Conservation (phyloP, 768 basidiomycete genomes). For the Tulasnella sp. region DNA sequence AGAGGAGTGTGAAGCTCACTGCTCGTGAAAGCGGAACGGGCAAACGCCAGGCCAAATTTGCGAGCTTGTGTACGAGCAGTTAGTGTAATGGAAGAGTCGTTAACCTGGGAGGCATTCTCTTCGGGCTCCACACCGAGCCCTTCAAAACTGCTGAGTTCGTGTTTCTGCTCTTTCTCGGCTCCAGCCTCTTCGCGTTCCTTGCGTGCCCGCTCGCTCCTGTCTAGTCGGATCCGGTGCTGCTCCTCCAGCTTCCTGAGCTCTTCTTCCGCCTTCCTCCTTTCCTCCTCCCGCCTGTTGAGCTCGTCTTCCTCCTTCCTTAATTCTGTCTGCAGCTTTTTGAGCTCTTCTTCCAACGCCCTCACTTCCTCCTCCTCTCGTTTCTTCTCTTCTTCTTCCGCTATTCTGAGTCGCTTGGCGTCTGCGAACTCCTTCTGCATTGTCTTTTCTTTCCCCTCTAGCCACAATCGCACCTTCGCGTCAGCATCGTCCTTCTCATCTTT, state of each 20-base stretch:
- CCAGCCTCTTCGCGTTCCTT: background rate
- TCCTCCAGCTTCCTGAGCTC: too few relatives aligned
- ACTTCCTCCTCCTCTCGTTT: background rate
- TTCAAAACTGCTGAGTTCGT: constrained; percentile 50
- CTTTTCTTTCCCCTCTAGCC: background rate
- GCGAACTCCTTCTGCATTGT: background rate
- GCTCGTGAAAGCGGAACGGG: too few relatives aligned
- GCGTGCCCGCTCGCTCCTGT: background rate
- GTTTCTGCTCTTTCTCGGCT: constrained; percentile 54
- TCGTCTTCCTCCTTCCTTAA: too few relatives aligned
- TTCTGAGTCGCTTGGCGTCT: background rate
- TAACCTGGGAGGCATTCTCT: background rate
- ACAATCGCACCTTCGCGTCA: background rate
- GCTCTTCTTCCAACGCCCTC: background rate
- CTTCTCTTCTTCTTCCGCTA: background rate
- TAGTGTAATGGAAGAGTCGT: background rate
- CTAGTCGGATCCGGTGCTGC: too few relatives aligned
- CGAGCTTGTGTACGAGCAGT: background rate
- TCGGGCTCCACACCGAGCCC: constrained; percentile 49
- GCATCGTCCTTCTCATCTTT: background rate
- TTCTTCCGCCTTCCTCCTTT: too few relatives aligned
- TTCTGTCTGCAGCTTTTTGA: too few relatives aligned
- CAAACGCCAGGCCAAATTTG: background rate
- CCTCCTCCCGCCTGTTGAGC: too few relatives aligned
- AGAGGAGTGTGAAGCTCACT: background rate